Conservation (phyloP, 139 green algal genomes). For the Gonium pectorale region DNA sequence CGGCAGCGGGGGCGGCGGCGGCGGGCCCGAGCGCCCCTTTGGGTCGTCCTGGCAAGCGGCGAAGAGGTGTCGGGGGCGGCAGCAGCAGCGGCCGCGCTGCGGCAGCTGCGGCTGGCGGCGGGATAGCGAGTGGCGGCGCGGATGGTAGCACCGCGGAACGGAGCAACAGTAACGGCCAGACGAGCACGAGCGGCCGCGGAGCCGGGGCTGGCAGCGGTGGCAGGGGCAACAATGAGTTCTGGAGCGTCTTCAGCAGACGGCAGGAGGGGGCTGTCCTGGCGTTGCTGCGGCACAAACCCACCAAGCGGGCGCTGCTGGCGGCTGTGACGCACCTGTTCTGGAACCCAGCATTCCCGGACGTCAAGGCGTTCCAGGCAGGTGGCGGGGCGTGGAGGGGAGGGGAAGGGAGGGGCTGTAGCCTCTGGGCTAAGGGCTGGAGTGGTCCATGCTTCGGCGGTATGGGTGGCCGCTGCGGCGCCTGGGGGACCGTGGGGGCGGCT, state of each 20-base stretch:
- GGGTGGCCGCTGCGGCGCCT: too few species aligned
- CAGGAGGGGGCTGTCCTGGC: conserved; percentile 57
- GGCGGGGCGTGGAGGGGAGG: too few species aligned
- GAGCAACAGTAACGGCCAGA: neutral
- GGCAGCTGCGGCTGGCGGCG: neutral
- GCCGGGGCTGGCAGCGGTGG: neutral
- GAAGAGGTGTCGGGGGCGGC: too few species aligned
- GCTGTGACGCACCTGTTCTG: conserved; percentile 72
- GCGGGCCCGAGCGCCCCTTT: too few species aligned
- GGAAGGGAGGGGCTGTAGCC: too few species aligned
- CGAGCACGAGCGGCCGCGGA: neutral
- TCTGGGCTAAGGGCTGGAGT: too few species aligned
- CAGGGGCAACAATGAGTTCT: conserved; percentile 19
- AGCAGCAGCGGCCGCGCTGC: neutral
- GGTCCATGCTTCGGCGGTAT: too few species aligned
- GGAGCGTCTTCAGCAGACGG: neutral
- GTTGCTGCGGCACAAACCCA: conserved; percentile 55
- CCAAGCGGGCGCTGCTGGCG: conserved; percentile 46
- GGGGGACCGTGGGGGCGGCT: too few species aligned
- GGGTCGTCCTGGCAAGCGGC: too few species aligned
- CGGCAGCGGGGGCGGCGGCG: too few species aligned
- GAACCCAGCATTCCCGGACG: conserved; percentile 62
- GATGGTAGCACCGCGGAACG: neutral
- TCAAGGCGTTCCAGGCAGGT: conserved; percentile 57
- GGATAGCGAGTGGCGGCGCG: neutral